Evolutionary conservation across 1,139 yeast genomes (phyloP).

Genomic region (Yamadazyma atmosphaerica): DNA sequence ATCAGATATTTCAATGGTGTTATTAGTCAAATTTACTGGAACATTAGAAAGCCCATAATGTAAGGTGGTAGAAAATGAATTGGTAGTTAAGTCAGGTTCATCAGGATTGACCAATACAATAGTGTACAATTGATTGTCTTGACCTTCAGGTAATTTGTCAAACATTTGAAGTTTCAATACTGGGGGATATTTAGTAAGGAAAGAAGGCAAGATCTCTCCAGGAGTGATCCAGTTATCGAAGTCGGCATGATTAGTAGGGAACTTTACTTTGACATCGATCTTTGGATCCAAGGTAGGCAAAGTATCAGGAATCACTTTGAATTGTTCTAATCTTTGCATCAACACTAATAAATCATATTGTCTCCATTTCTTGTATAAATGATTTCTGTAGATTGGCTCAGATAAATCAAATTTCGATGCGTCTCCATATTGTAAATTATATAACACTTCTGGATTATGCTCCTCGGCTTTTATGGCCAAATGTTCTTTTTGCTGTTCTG

Average conservation of each 20-base stretch:
- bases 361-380: conserved; percentile 73
- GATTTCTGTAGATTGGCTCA: conserved; percentile 76
- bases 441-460: conserved; percentile 80
- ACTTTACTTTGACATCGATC: conserved; percentile 73
- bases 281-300: conserved; percentile 85
- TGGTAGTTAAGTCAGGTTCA: conserved; percentile 71
- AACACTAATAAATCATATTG: conserved; percentile 63
- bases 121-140: conserved; percentile 52
- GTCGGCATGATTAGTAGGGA: conserved; percentile 58
- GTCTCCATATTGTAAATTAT: conserved; percentile 49
- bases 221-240: conserved; percentile 69
- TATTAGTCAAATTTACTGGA: conserved; percentile 57
- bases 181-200: conserved; percentile 75
- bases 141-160: conserved; percentile 39
- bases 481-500: conserved; percentile 19
- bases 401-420: conserved; percentile 58
- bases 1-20: conserved; percentile 52
- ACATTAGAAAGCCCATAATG: conserved; percentile 81
- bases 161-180: conserved; percentile 73
- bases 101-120: conserved; percentile 88
- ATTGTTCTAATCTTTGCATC: conserved; percentile 88
- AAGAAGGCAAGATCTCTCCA: conserved; percentile 71
- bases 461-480: conserved; percentile 52
- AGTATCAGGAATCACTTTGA: conserved; percentile 89
- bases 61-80: conserved; percentile 69